phyloP scores from a whole-genome alignment of 1,139 yeast genomes.

The Yamadazyma conglobata region DNA sequence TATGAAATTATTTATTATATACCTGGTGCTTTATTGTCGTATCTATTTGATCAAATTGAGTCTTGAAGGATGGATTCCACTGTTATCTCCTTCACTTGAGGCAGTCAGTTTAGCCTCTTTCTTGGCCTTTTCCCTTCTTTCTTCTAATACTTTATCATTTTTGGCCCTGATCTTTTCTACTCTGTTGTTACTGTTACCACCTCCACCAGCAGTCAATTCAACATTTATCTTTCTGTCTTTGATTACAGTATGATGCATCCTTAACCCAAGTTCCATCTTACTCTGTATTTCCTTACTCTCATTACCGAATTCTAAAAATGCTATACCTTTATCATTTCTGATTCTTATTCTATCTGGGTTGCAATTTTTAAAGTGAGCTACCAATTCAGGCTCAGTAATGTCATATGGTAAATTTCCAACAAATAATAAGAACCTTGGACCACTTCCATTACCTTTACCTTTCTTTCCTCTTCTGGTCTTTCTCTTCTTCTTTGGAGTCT shows the following conservation, averaged over 20 bases:
- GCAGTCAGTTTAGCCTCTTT: constrained; percentile 30
- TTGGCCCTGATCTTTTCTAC: constrained; percentile 70
- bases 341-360: constrained; percentile 73
- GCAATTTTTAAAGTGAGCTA: constrained; percentile 70
- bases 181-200: constrained; percentile 80
- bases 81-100: constrained; percentile 19
- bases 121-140: constrained; percentile 51
- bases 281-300: constrained; percentile 63
- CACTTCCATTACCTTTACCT: constrained; percentile 52
- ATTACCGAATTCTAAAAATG: constrained; percentile 81
- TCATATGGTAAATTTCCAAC: constrained; percentile 91
- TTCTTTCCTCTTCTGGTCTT: constrained; percentile 78
- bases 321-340: constrained; percentile 84
- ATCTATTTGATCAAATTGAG: constrained; percentile 13
- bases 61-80: constrained; percentile 56
- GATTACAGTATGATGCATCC: constrained; percentile 72
- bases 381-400: constrained; percentile 56
- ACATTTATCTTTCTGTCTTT: constrained; percentile 81
- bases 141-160: constrained; percentile 68
- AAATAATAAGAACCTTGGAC: constrained; percentile 77
- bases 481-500: constrained; percentile 56
- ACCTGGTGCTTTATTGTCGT: background rate
- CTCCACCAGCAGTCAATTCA: constrained; percentile 97
- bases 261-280: constrained; percentile 76
- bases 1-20: too few relatives aligned